Conservation (phyloP, 2,329 filamentous ascomycete species). For the Nectriaceae sp. region DNA sequence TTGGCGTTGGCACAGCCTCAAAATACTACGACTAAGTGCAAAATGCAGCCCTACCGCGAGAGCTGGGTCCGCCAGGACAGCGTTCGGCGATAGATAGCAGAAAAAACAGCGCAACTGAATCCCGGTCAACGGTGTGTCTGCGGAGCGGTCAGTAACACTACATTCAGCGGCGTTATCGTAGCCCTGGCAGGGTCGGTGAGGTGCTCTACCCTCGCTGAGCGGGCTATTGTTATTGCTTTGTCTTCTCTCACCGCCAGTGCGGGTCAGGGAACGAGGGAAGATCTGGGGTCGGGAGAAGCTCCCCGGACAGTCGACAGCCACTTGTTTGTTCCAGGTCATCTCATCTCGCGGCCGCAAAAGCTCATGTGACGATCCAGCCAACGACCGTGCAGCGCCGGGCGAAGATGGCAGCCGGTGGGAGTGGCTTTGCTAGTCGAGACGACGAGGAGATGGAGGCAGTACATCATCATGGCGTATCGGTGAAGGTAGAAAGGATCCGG, state of each 20-base stretch:
- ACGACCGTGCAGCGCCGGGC: constrained; percentile 19
- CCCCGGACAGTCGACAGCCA: constrained; percentile 9
- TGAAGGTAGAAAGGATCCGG: constrained; percentile 13
- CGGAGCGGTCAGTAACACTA: constrained; percentile 14
- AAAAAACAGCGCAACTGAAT: background rate
- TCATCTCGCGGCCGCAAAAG: constrained; percentile 23
- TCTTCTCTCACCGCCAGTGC: constrained; percentile 28
- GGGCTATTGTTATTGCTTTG: constrained; percentile 20
- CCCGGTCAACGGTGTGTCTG: constrained; percentile 15
- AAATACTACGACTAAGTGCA: no score
- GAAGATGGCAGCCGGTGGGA: constrained; percentile 6
- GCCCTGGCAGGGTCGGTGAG: constrained; percentile 21
- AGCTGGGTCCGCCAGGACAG: no score
- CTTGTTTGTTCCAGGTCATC: constrained; percentile 17
- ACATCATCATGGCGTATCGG: constrained; percentile 19
- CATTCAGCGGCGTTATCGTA: background rate
- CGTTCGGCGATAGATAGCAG: no score
- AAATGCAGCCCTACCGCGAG: no score
- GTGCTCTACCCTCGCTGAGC: constrained; percentile 3
- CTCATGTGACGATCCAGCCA: constrained; percentile 28
- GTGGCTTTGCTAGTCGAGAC: constrained; percentile 9
- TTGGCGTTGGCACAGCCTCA: no score
- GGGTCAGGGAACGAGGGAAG: constrained; percentile 20
- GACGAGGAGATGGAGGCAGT: constrained; percentile 11
- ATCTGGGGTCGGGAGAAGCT: constrained; percentile 18